phyloP scores from a whole-genome alignment of 441 rosid genomes.

The Manihot esculenta region DNA sequence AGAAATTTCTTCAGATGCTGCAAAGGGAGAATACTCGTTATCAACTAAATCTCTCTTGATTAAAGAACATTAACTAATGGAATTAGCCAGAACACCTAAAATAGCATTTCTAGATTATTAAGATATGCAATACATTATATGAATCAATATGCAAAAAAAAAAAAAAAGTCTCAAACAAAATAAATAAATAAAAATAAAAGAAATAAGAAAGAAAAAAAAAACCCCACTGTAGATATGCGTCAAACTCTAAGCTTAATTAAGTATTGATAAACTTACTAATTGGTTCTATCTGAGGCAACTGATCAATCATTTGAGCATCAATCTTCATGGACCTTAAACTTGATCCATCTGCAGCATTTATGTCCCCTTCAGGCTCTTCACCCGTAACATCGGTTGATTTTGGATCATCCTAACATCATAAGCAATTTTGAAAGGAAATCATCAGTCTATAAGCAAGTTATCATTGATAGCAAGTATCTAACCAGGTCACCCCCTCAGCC shows the following conservation, averaged over 20 bases:
- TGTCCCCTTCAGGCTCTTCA: conserved; percentile 58
- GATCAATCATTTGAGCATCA: conserved; percentile 46
- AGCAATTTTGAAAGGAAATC: conserved; percentile 6
- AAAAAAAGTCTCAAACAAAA: no score
- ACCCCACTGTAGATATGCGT: neutral
- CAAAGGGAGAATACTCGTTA: conserved; percentile 24
- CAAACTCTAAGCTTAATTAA: neutral
- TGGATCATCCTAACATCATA: conserved; percentile 36
- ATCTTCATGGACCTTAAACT: conserved; percentile 36
- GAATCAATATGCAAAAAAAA: neutral
- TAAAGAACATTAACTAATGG: neutral
- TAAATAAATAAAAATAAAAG: no score
- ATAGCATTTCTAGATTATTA: neutral
- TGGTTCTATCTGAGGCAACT: conserved; percentile 55
- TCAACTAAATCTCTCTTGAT: neutral
- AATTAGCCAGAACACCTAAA: conserved; percentile 1
- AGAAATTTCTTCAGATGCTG: conserved; percentile 65
- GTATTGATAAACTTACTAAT: conserved; percentile 47
- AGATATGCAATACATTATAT: neutral
- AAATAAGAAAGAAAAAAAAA: neutral
- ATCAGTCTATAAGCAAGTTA: neutral
- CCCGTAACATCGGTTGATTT: conserved; percentile 31
- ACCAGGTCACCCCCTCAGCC: no score
- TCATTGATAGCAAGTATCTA: no score
- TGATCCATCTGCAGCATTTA: conserved; percentile 36